Conservation (phyloP, 2,329 filamentous ascomycete genomes). For the Aspergillus hiratsukae region DNA sequence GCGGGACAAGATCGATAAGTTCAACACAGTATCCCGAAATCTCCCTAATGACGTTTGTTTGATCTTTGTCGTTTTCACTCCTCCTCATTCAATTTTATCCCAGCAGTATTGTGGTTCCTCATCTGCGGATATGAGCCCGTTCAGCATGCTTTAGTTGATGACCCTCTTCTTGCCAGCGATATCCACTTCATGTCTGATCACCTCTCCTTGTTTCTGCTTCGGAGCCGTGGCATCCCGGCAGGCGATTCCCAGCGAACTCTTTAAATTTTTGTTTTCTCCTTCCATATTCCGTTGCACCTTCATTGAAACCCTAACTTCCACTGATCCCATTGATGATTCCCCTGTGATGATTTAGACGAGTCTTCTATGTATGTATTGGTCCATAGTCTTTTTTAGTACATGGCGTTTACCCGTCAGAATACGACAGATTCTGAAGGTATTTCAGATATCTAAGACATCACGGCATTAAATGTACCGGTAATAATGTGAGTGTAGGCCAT, state of each 20-base stretch:
- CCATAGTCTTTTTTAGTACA: constrained; percentile 8
- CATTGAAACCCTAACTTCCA: neutral
- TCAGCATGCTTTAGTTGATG: constrained; percentile 1
- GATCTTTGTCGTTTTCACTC: constrained; percentile 1
- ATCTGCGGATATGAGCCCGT: constrained; percentile 6
- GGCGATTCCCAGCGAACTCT: neutral
- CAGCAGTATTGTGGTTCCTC: constrained; percentile 9
- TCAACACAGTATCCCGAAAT: neutral
- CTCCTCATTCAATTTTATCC: constrained; percentile 4
- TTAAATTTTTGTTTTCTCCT: neutral
- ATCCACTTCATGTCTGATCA: neutral
- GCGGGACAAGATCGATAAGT: neutral
- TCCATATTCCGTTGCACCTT: neutral
- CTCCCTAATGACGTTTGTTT: neutral
- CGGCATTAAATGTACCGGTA: neutral
- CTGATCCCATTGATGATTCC: neutral
- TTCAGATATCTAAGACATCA: neutral
- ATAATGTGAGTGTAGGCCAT: neutral
- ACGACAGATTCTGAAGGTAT: neutral
- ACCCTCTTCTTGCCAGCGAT: neutral
- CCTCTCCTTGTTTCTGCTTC: neutral
- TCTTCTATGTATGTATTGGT: constrained; percentile 20
- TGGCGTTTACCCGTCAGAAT: neutral
- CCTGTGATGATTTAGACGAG: constrained; percentile 19
- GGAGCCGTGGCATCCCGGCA: neutral